A percentile compares a stretch with the other conserved stretches of the same genome.
Conservation (phyloP, 352 stramenopile species). For the Hyaloperonospora arabidopsidis region DNA sequence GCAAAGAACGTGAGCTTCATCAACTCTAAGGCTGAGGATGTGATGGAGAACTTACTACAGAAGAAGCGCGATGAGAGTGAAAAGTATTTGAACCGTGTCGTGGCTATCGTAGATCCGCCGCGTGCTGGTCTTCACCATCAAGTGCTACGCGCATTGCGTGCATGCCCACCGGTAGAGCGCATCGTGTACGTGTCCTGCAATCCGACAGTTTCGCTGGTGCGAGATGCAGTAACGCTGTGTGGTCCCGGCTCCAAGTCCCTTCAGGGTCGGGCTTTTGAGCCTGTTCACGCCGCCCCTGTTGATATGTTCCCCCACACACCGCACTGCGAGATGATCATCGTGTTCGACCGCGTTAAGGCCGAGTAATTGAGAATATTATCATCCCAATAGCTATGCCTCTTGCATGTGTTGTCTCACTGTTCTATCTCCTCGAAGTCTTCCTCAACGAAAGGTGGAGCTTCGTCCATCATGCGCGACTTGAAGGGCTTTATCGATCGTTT, state of each 20-base stretch:
- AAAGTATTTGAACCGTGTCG: conserved; percentile 62
- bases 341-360: conserved; percentile 89
- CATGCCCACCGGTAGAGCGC: conserved; percentile 72
- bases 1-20: conserved; percentile 87
- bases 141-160: conserved; percentile 81
- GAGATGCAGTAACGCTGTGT: conserved; percentile 87
- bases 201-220: conserved; percentile 91
- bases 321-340: conserved; percentile 98
- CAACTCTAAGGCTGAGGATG: conserved; percentile 87
- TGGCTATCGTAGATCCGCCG: conserved; percentile 96
- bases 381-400: conserved; percentile 10
- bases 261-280: conserved; percentile 86
- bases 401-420: conserved; percentile 19
- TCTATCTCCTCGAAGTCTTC: conserved; percentile 65
- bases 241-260: conserved; percentile 90
- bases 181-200: conserved; percentile 99
- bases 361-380: conserved; percentile 12
- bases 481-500: conserved; percentile 68
- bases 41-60: conserved; percentile 77
- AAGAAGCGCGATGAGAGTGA: conserved; percentile 53
- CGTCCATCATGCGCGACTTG: conserved; percentile 76
- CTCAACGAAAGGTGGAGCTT: conserved; percentile 44
- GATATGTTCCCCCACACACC: conserved; percentile 98
- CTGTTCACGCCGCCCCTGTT: conserved; percentile 89
- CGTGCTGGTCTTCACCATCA: conserved; percentile 91